phyloP scores from a whole-genome alignment of 1,139 yeast species.

The Yamadazyma trypodendri region DNA sequence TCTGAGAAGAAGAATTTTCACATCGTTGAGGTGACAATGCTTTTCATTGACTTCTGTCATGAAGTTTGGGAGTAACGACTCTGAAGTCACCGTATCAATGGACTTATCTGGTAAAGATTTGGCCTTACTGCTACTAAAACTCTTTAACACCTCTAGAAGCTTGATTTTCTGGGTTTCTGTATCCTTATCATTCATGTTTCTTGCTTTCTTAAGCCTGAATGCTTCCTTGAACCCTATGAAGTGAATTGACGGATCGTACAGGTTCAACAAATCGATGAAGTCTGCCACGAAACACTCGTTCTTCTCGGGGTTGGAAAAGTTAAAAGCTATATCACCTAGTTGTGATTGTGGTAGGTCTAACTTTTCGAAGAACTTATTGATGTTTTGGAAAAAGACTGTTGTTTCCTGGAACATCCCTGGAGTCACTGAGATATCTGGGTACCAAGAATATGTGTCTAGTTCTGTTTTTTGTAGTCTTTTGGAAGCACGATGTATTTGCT shows the following conservation, averaged over 20 bases:
- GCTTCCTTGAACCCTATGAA: slow-evolving; percentile 17
- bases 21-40: slow-evolving; percentile 11
- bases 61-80: slow-evolving; percentile 2
- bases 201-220: slow-evolving; percentile 8
- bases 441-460: slow-evolving; percentile 10
- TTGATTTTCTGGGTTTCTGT: slow-evolving; percentile 32
- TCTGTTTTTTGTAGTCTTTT: slow-evolving; percentile 36
- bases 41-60: slow-evolving; percentile 8
- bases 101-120: not conserved
- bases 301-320: slow-evolving; percentile 13
- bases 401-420: slow-evolving; percentile 26
- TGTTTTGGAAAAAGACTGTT: slow-evolving; percentile 19
- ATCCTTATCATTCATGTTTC: slow-evolving; percentile 13
- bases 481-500: slow-evolving; percentile 32
- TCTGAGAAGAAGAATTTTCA: slow-evolving; percentile 45
- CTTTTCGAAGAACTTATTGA: slow-evolving; percentile 18
- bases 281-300: slow-evolving; percentile 19
- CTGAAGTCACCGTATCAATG: slow-evolving; percentile 5
- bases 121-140: slow-evolving; percentile 27
- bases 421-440: slow-evolving; percentile 19
- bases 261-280: slow-evolving; percentile 24
- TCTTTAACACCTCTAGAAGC: slow-evolving; percentile 38
- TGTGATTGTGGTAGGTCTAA: slow-evolving; percentile 3
- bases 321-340: slow-evolving; percentile 20
- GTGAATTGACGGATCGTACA: slow-evolving; percentile 21